These are phyloP conservation scores for Paracamarosporium sp. DNA, from an alignment of 2,329 filamentous ascomycete genomes.

Conservation along the genomic window DNA sequence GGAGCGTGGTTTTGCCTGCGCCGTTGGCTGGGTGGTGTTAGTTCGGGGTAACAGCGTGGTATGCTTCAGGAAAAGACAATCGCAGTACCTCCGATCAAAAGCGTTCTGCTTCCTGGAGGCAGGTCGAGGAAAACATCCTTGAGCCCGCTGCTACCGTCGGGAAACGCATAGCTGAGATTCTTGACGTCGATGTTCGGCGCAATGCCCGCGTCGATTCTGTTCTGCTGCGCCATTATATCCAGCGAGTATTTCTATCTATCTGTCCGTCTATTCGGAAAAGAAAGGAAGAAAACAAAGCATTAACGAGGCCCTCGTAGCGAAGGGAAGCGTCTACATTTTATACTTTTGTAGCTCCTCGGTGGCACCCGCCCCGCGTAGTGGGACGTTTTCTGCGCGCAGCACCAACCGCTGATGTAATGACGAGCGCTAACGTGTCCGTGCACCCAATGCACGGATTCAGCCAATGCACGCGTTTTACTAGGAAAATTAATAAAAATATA, in stretches of 20 bases:
- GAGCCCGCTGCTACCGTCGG: constrained; percentile 82
- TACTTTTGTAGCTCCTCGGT: background rate
- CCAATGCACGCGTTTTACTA: too few relatives aligned
- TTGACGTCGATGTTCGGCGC: constrained; percentile 73
- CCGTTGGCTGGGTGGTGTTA: constrained; percentile 72
- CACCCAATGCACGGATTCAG: too few relatives aligned
- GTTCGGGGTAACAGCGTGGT: background rate
- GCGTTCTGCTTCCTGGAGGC: constrained; percentile 82
- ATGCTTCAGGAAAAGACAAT: background rate
- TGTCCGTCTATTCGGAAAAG: too few relatives aligned
- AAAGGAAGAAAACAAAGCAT: background rate
- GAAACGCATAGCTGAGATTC: constrained; percentile 86
- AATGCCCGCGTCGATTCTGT: constrained; percentile 22
- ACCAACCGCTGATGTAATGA: too few relatives aligned
- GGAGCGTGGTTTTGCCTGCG: constrained; percentile 94
- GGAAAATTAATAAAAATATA: too few relatives aligned
- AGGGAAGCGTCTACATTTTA: background rate
- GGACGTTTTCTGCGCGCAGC: background rate
- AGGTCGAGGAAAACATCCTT: constrained; percentile 75
- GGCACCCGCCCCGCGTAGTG: background rate
- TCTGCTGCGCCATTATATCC: constrained; percentile 35
- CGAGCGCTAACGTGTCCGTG: too few relatives aligned
- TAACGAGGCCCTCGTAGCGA: background rate
- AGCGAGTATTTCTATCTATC: background rate
- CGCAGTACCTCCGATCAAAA: constrained; percentile 79